Base-by-base conservation (phyloP, 2,329 filamentous ascomycete species). In the Aspergillus versicolor region DNA sequence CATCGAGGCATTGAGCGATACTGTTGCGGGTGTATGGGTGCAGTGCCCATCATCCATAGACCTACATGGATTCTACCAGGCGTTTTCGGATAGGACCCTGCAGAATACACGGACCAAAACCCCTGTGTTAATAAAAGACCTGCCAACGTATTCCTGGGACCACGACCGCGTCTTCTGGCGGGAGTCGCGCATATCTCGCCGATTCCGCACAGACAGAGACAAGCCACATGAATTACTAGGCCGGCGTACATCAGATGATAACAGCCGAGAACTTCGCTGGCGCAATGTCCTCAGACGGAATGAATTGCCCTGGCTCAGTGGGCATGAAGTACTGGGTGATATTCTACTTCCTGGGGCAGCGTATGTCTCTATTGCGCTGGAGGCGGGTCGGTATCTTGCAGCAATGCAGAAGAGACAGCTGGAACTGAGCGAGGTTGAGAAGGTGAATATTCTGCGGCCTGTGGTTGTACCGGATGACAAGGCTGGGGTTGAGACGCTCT, bases 91-190 rank as follows among this genome's bases (percentile, higher is more conserved):
- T 30, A 3, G 3, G 11, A 11, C 8, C 9, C 9, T 11, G 27
- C 27, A 30, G 27, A 4, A 9, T 30, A 30, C 8, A 11, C 8
- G 8, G 9, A 9, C 27, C 3, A 30, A 24, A 7, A 2, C 27
- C 4, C 27, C 27, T 1, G 27, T 3, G 9, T 9, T 30, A 11
- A 30, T 2, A 64, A 65, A 34, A 63, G 70, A 1, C 67, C 71
- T 13, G 48, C 62, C 5, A 4, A 8, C 24, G 3, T 46, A 46
- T 22, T 13, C 24, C 22, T 46, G 44, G 44, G 44, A 46, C n/a
- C 44, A 46, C 9, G n/a, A 17, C 24, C 5, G 22, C 4, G 15
- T 32, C 7, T 46, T 30, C 24, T 46, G 44, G 44, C 9, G 22
- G 2, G 44, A 46, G 30, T 32, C 44, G 5, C 44, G 44, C 6